Base-by-base conservation (phyloP, 805 yeast genomes). In the Candida verbasci region DNA sequence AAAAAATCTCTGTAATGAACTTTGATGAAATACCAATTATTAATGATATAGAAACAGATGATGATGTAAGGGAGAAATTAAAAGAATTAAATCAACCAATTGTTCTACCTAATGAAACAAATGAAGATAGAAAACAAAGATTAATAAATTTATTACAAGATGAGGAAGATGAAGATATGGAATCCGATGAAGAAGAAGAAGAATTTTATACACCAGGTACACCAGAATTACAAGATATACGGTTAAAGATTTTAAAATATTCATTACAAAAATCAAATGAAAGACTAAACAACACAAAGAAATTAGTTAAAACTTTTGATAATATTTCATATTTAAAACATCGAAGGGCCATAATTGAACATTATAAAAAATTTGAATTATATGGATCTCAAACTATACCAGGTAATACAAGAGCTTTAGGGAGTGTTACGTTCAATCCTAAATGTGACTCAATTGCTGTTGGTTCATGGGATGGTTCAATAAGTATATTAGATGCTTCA, bases 141-240 rank as follows among this genome's bases (percentile, higher is more conserved):
- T 58, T 87, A 31, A 22, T 21, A 9, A 34, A 21, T 28, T 6
- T 20, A 5, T 17, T 23, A 17, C 15, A 17, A 17, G 47, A 44
- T 20, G 40, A 29, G 6, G 48, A 44, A 3, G 59, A 41, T 3
- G 57, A 45, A 3, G 60, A 48, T 1, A 65, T 54, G 6, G 72
- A 57, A 1, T 70, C 59, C 1, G 76, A 63, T 3, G 79, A 69
- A 1, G 81, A 78, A 8, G 82, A 85, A 10, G 94, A 82, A 34
- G 95, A 87, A 41, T 88, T 83, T 50, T 87, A 78, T 50, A 87
- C 96, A 0, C 95, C 94, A 0, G 96, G 94, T 0, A 57, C 73
- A 0, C 62, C 59, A 3, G 74, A 67, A 5, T 56, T 89, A 8
- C 58, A 70, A 6, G 60, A 66, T 1, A 70, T 77, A 0, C 68